Conservation (phyloP, 2,329 filamentous ascomycete species). For the Orbilia brochopaga region DNA sequence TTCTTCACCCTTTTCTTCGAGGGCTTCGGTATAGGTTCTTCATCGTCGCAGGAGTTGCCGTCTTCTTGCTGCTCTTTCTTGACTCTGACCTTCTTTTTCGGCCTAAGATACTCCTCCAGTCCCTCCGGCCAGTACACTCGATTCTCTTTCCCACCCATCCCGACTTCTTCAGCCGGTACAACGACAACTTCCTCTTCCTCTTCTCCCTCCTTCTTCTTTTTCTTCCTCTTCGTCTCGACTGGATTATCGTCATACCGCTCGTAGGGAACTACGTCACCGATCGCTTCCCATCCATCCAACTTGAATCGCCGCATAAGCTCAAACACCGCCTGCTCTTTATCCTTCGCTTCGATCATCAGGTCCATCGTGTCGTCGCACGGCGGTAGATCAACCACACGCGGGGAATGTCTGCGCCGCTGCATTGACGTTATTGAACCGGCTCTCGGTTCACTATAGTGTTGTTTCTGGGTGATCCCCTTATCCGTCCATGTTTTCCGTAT, state of each 20-base stretch:
- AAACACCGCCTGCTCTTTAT: slow-evolving; percentile 96
- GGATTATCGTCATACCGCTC: slow-evolving; percentile 77
- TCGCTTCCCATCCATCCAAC: slow-evolving; percentile 74
- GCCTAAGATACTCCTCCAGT: slow-evolving; percentile 87
- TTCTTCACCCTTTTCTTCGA: slow-evolving; percentile 2
- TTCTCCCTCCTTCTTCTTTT: slow-evolving; percentile 55
- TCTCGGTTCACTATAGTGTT: slow-evolving; percentile 90
- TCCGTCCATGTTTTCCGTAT: slow-evolving; percentile 83
- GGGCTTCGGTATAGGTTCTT: neutral
- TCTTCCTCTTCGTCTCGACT: slow-evolving; percentile 59
- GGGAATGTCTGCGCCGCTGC: slow-evolving; percentile 82
- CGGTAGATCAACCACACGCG: slow-evolving; percentile 77
- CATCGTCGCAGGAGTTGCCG: slow-evolving; percentile 54
- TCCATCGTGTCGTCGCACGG: slow-evolving; percentile 85
- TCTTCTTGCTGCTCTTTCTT: slow-evolving; percentile 61
- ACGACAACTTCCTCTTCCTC: slow-evolving; percentile 59
- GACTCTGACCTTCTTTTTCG: slow-evolving; percentile 74
- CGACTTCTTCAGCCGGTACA: slow-evolving; percentile 72
- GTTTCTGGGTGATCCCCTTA: slow-evolving; percentile 88
- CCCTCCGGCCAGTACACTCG: slow-evolving; percentile 89
- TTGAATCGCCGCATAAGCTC: slow-evolving; percentile 89
- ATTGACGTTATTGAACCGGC: slow-evolving; percentile 76
- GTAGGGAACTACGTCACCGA: slow-evolving; percentile 69
- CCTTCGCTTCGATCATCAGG: slow-evolving; percentile 98
- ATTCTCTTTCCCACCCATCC: slow-evolving; percentile 82